Base-by-base conservation (phyloP, 805 yeast genomes). In the Candida boidinii region DNA sequence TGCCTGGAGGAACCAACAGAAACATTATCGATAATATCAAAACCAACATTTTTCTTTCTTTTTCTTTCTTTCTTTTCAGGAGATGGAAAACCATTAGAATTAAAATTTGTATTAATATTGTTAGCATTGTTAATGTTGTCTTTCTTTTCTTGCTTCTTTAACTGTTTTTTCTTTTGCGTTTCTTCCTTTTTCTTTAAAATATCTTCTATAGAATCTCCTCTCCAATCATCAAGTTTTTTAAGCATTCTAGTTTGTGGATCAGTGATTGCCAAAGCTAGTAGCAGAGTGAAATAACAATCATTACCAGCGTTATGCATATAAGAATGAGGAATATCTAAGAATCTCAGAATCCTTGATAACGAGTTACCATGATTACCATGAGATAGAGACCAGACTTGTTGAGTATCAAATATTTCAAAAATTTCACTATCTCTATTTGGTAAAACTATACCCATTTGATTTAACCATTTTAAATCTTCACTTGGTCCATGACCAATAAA, bases 281-380 rank as follows among this genome's bases (percentile, higher is more conserved):
- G 35, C 29, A 79, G 50, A 0, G 87, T 79, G 41, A 65, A 76
- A 44, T 75, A 73, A 6, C 84, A 73, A 50, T 79, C 88, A 45
- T 79, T 79, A 3, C 78, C 83, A 2, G 82, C 87, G 48, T 79
- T 79, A 49, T 79, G 87, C 29, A 79, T 54, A 41, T 61, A 65
- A 1, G 76, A 66, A 45, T 73, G 75, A 1, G 83, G 81, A 5
- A 79, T 62, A 18, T 59, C 56, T 31, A 73, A 53, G 30, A 62
- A 47, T 26, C 69, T 51, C 13, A 78, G 54, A 0, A 71, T 49
- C 15, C 64, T 66, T 12, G 70, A 62, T 28, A 79, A 48, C 7
- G 67, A 58, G 3, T 64, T 56, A 5, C 71, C 70, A 23, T 56
- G 46, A 8, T 44, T 45, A 2, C 75, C 68, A 37, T 60, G 64